Conservation (phyloP, 768 basidiomycete species). For the Mycena floridula region DNA sequence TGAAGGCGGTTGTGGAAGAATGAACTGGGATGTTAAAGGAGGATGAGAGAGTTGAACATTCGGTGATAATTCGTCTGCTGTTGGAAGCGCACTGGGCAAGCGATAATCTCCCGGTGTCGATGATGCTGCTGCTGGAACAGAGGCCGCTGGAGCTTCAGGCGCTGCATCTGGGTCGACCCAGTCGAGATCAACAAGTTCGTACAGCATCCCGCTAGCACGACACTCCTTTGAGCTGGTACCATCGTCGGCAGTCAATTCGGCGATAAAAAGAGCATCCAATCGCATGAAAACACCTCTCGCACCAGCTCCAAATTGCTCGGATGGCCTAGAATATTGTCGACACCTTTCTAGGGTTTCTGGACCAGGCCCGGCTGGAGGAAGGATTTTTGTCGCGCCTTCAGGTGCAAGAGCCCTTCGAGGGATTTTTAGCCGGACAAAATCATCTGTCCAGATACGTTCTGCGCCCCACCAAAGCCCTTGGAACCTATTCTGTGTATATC, state of each 20-base stretch:
- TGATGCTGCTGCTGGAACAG: too few relatives aligned
- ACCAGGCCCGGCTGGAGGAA: constrained; percentile 58
- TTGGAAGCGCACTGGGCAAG: not conserved
- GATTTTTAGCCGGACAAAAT: constrained; percentile 74
- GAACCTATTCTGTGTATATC: constrained; percentile 47
- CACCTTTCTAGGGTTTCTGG: constrained; percentile 21
- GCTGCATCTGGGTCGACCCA: constrained; percentile 43
- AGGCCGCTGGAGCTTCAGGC: too few relatives aligned
- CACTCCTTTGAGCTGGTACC: constrained; percentile 46
- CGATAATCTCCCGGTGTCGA: constrained; percentile 6
- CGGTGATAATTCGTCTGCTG: not conserved
- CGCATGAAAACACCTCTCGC: constrained; percentile 68
- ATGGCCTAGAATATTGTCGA: constrained; percentile 15
- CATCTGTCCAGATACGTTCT: constrained; percentile 83
- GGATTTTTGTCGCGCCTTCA: constrained; percentile 51
- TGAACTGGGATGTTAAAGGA: constrained; percentile 11
- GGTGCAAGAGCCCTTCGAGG: constrained; percentile 64
- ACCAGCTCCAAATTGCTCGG: constrained; percentile 41
- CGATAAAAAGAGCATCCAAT: constrained; percentile 58
- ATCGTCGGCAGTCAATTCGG: constrained; percentile 40
- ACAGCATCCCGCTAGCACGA: constrained; percentile 67
- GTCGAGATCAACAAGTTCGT: constrained; percentile 71
- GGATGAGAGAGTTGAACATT: not conserved
- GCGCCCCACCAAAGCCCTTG: constrained; percentile 90
- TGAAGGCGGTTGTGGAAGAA: constrained; percentile 57